phyloP scores from a whole-genome alignment of 2,329 filamentous ascomycete genomes.

The Metarhizium anisopliae region DNA sequence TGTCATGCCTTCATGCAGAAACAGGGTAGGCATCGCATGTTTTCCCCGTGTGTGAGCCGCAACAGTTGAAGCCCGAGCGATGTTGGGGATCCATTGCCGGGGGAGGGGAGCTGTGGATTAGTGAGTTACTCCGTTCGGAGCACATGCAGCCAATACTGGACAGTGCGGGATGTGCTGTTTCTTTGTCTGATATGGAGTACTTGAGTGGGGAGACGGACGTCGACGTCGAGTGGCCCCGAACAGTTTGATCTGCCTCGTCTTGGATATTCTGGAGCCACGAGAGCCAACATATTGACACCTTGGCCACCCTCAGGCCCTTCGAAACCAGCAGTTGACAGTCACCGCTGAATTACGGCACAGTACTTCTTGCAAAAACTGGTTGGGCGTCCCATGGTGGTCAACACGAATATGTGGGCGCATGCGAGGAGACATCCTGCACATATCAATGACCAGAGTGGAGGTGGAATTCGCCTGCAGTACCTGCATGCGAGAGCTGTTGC shows the following conservation, averaged over 20 bases:
- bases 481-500: slow-evolving; percentile 5
- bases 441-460: background rate
- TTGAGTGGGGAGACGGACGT: too few species aligned
- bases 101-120: background rate
- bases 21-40: background rate
- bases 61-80: background rate
- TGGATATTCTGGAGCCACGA: background rate
- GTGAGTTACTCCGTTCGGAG: background rate
- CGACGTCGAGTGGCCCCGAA: too few species aligned
- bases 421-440: background rate
- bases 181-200: background rate
- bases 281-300: background rate
- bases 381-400: background rate
- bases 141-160: background rate
- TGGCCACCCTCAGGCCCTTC: background rate
- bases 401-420: background rate
- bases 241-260: too few species aligned
- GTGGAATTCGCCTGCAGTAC: slow-evolving; percentile 4
- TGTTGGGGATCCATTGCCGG: background rate
- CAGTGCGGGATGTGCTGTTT: background rate
- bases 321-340: background rate
- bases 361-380: too few species aligned
- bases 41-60: background rate
- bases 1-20: background rate
- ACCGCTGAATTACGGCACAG: too few species aligned